Evolutionary conservation across 805 yeast genomes (phyloP).

Genomic region (Lipomyces mesembrius): DNA sequence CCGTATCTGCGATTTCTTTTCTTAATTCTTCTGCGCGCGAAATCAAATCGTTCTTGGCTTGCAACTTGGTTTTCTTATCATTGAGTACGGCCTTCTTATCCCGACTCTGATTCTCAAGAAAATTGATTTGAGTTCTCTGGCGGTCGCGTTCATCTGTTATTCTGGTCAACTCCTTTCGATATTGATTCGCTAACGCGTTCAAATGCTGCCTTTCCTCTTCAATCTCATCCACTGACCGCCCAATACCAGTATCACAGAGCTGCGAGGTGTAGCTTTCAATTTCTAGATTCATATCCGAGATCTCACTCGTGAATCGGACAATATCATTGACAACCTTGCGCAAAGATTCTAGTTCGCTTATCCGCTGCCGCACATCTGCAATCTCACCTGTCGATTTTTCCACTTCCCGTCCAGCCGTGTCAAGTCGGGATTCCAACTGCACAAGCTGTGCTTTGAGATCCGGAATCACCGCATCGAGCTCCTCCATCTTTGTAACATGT

Average conservation of each 20-base stretch:
- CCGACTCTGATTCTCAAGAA: slow-evolving; percentile 56
- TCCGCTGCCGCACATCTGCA: slow-evolving; percentile 26
- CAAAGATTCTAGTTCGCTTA: slow-evolving; percentile 41
- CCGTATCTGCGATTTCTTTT: slow-evolving; percentile 45
- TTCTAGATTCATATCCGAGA: slow-evolving; percentile 38
- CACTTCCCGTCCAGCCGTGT: slow-evolving; percentile 20
- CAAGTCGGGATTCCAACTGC: slow-evolving; percentile 18
- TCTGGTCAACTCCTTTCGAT: slow-evolving; percentile 47
- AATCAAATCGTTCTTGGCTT: slow-evolving; percentile 50
- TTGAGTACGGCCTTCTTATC: slow-evolving; percentile 59
- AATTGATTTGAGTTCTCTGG: slow-evolving; percentile 51
- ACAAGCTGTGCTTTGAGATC: slow-evolving; percentile 44
- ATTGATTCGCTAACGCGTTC: slow-evolving; percentile 48
- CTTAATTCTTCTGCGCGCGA: slow-evolving; percentile 32
- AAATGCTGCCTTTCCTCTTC: slow-evolving; percentile 45
- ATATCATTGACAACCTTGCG: slow-evolving; percentile 44
- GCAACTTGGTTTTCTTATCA: slow-evolving; percentile 56
- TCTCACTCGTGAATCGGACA: slow-evolving; percentile 41
- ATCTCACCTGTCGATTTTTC: slow-evolving; percentile 17
- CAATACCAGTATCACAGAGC: slow-evolving; percentile 36
- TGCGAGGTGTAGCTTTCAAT: slow-evolving; percentile 41
- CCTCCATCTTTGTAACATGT: slow-evolving; percentile 35
- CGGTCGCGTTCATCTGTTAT: slow-evolving; percentile 53
- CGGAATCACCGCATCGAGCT: slow-evolving; percentile 26
- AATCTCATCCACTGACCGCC: slow-evolving; percentile 33